These are phyloP conservation scores for Penicillium canescens DNA, from an alignment of 495 filamentous ascomycete species.

Conservation along the genomic window DNA sequence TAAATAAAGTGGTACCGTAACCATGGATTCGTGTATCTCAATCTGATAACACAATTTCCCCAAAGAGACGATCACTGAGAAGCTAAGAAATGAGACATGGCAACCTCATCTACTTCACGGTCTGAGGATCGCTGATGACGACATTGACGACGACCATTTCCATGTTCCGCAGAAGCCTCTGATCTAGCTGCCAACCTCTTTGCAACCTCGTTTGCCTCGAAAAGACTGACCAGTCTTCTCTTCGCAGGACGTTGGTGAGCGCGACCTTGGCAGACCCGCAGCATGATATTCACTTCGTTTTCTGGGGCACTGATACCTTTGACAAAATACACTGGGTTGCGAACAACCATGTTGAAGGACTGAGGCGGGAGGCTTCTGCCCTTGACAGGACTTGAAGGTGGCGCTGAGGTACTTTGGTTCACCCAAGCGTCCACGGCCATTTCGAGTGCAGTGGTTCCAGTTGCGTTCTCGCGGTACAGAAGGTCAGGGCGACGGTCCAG, in stretches of 20 bases:
- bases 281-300: slow-evolving; percentile 15
- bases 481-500: slow-evolving; percentile 57
- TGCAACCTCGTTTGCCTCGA: slow-evolving; percentile 73
- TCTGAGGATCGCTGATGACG: no score
- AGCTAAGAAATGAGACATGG: no score
- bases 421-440: slow-evolving; percentile 58
- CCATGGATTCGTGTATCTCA: no score
- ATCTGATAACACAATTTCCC: no score
- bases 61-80: no score
- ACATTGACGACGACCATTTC: no score
- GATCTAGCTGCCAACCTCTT: slow-evolving; percentile 52
- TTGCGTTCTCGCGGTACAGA: slow-evolving; percentile 67
- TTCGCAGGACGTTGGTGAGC: slow-evolving; percentile 29
- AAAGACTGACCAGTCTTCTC: slow-evolving; percentile 63
- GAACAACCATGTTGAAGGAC: background rate
- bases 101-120: no score
- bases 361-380: background rate
- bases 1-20: no score
- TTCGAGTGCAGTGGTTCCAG: slow-evolving; percentile 67
- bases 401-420: slow-evolving; percentile 20
- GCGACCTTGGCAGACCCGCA: slow-evolving; percentile 23
- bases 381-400: slow-evolving; percentile 9
- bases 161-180: no score
- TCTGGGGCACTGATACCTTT: background rate
- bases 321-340: slow-evolving; percentile 22